Evolutionary conservation across 2,329 filamentous ascomycete species (phyloP), one percentile per base, ranked within the genome.

Genomic region (Neospermospora avenae): DNA sequence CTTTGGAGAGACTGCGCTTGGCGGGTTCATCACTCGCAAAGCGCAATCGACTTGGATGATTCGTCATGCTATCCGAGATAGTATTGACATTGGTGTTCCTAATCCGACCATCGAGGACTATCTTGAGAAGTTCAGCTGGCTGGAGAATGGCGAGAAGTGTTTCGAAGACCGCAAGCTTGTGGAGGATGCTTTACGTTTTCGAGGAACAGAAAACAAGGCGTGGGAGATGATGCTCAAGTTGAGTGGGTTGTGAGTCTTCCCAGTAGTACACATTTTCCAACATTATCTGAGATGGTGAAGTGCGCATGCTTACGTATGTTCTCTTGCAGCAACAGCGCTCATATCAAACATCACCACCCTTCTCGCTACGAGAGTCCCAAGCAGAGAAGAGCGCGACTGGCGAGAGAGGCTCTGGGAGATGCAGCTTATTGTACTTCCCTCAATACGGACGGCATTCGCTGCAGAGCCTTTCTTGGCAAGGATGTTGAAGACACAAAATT

Each of bases 101-200:
- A 25, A 45, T 11, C 53, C 41, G 4, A 56, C 6, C 11, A 28
- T 45, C 16, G 25, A 46, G n/a, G 53, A 46, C 28, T 56, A 46
- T 4, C 31, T 35, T 1, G 22, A 35, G 10, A 45, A 31, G 3
- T 56, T 56, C 53, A 24, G 39, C 39, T 56, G 31, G 25, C n/a
- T 45, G 13, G 53, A 46, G 24, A 14, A 51, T 37, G 53, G 41
- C 18, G n/a, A 34, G 41, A 46, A 35, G 3, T 35, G 42, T 7
- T 56, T 45, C n/a, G 39, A 44, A n/a, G 39, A 45, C 34, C 39
- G 41, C 2, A 45, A 56, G 42, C n/a, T 56, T 13, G 53, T 45
- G 25, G 25, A 56, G 42, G 25, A 56, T n/a, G 31, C 48, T 11
- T 16, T 51, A n/a, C 16, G 28, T n/a, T 18, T 51, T 4, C 31